Evolutionary conservation across 2,329 filamentous ascomycete genomes (phyloP), one percentile per base, ranked within the genome.

Genomic region (Fusarium tuaranense): DNA sequence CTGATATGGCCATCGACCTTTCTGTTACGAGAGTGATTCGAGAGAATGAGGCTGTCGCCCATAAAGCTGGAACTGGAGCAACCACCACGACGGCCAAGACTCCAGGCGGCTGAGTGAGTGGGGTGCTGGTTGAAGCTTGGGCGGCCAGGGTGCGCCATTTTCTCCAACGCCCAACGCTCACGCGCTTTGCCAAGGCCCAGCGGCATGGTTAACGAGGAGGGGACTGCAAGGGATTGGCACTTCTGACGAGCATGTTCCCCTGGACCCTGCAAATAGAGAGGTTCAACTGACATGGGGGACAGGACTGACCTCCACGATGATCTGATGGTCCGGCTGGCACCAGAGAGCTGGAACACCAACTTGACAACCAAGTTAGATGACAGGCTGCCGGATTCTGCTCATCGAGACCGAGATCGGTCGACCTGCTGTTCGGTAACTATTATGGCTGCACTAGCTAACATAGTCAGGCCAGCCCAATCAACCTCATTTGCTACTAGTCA

Each of bases 101-200:
- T 30, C 46, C 18, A 63, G 25, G 63, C 51, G 63, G 63, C 51
- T 65, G 63, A 46, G 25, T 27, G 22, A 65, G 63, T 65, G 63
- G 63, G 63, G 63, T 57, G 25, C 6, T 48, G 39, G 39, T 41
- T 39, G 53, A 41, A 22, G 14, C 46, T 63, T 57, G 30, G 25
- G 46, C 51, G 53, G 27, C 70, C 67, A 70, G 48, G 67, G 64
- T 68, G 68, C 70, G 67, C 65, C 51, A 74, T 73, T 71, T 72
- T 68, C 65, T 72, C 68, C 58, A 68, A 66, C 66, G 61, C 68
- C 59, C 61, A 53, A 71, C 66, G 44, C 57, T 61, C 41, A 38
- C 27, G 53, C 57, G 18, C 46, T 62, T 46, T 41, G 63, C 69
- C 58, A 63, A 63, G 69, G 63, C 63, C 68, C 20, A 58, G 57